Conservation (phyloP, 495 filamentous ascomycete species). For the Tetracladium setigerum region DNA sequence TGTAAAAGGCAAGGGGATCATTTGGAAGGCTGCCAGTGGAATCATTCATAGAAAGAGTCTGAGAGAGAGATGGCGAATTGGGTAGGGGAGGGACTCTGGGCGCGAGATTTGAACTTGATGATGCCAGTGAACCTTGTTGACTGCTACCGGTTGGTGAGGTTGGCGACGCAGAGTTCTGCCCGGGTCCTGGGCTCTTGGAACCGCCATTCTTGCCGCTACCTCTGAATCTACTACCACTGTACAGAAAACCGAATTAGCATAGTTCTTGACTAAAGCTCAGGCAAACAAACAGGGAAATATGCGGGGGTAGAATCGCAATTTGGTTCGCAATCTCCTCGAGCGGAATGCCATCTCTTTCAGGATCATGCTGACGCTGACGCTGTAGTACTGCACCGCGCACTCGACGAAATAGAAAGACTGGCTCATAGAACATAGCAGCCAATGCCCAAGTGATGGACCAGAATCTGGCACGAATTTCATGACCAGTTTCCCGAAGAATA, state of each 20-base stretch:
- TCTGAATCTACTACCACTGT: constrained; percentile 21
- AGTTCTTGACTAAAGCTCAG: not conserved
- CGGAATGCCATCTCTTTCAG: too few species aligned
- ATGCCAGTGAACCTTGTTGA: constrained; percentile 30
- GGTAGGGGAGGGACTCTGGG: constrained; percentile 48
- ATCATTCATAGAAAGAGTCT: constrained; percentile 43
- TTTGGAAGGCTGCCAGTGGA: constrained; percentile 30
- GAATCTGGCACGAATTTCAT: too few species aligned
- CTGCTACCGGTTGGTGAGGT: constrained; percentile 31
- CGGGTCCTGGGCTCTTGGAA: constrained; percentile 28
- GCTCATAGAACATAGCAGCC: too few species aligned
- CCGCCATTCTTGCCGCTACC: constrained; percentile 42
- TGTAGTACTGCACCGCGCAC: too few species aligned
- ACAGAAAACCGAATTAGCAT: constrained; percentile 14
- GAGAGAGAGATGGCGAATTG: constrained; percentile 48
- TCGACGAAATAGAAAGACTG: too few species aligned
- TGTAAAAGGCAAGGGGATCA: constrained; percentile 41
- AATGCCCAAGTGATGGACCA: too few species aligned
- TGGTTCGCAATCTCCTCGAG: too few species aligned
- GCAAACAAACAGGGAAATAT: too few species aligned
- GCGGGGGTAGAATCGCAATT: too few species aligned
- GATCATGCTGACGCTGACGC: too few species aligned
- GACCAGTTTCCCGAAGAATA: too few species aligned
- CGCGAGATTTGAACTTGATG: constrained; percentile 37
- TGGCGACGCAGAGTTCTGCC: constrained; percentile 38